Evolutionary conservation across 73 alveolate genomes (phyloP), one percentile per base, ranked within the genome.

Genomic region (Breviolum minutum): DNA sequence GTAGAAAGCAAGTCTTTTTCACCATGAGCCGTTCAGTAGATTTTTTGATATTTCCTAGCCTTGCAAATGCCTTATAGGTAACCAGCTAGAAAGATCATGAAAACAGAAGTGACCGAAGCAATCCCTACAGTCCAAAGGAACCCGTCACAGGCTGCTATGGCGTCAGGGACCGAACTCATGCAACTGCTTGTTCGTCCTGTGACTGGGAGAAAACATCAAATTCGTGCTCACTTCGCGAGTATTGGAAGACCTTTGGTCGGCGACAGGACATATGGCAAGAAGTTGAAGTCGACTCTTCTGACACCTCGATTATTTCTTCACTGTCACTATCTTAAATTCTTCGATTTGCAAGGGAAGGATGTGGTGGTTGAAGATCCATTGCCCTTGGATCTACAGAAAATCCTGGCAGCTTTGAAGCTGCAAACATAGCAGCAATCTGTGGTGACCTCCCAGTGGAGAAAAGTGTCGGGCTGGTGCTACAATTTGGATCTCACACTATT

Each of bases 121-220:
- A 40, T 40, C 24, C 24, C 77, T 68, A 22, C 77, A 68, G 77
- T 22, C n/a, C 24, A 60, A 77, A 10, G 63, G 61, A 77, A 9
- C 63, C 14, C 14, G 86, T 77, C 63, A 27, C 24, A 26, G 16
- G 30, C 27, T 8, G 19, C 86, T 20, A 12, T 14, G 27, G 19
- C 10, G 86, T 16, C n/a, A 6, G 30, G 69, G 20, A 81, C 7
- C 32, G 96, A 89, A 22, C 24, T 89, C 61, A 70, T 89, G 5
- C 82, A 89, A 12, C 86, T 89, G n/a, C 27, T 14, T 3, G 96
- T 89, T 70, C 95, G 22, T 5, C 96, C 96, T 6, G 30, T 30
- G 40, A 89, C 96, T 20, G 96, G 96, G 48, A 74, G 96, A 24
- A 89, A 32, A 62, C 96, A 89, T 77, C 96, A 89, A 27, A 89